Base-by-base conservation (phyloP, 805 yeast species). In the Saturnispora sekii region DNA sequence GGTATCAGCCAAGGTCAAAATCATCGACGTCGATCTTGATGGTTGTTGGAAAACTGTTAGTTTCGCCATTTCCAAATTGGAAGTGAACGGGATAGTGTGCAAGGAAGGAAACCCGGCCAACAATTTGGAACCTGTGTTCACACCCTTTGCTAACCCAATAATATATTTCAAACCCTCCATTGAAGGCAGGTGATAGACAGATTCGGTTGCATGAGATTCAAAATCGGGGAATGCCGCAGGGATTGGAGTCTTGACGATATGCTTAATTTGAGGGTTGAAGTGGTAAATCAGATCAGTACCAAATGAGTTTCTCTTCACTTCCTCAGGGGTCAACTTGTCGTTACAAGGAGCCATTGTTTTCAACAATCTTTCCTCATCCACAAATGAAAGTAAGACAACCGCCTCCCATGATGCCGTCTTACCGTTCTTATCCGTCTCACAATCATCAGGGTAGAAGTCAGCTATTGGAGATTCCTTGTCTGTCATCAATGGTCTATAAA, bases 401-500 rank as follows among this genome's bases (percentile, higher is more conserved):
- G 97, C 97, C 66, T 93, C 97, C 98, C 98, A 93, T 41, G 87
- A 82, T 2, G 93, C 95, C 45, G 88, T 85, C 61, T 93, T 93
- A 37, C 97, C 98, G 60, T 93, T 93, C 75, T 79, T 73, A 66
- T 93, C 98, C 32, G 85, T 72, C 43, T 80, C 85, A 46, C 90
- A 95, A 48, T 85, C 86, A 47, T 74, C 72, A 2, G 98, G 98
- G 59, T 93, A 93, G 57, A 87, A 88, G 55, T 88, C 97, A 45
- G 73, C 73, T 52, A 93, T 87, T 26, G 96, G 95, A 7, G 97
- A 89, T 38, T 72, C 70, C 38, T 78, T 79, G 47, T 89, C 95
- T 11, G 81, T 78, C 96, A 93, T 89, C 51, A 93, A 69, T 3
- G 80, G 73, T 62, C 95, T 76, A 61, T 83, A 84, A 15, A 77